Base-by-base conservation (phyloP, 225 moss, liverwort and hornwort genomes). In the Lunularia cruciata region DNA sequence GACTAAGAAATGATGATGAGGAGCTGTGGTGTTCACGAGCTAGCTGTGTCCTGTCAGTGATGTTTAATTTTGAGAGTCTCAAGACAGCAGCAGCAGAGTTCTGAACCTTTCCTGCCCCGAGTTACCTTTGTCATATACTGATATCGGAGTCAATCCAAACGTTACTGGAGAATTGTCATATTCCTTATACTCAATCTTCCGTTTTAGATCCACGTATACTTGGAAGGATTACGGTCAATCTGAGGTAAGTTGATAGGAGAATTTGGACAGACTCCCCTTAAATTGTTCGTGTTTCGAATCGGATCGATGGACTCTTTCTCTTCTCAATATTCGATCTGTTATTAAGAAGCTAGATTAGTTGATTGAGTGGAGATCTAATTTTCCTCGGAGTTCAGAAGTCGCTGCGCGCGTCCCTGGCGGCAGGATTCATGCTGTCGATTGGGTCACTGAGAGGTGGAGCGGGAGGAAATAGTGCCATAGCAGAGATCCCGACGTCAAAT, bases 381-480 rank as follows among this genome's bases (percentile, higher is more conserved):
- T 8, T n/a, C 18, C 11, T 1, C 37, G 37, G 30, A 48, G 58
- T 49, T 32, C 34, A 49, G 66, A 43, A 26, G 60, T 71, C 52
- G 40, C 66, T 59, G 60, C 32, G 40, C 63, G 63, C 22, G 39
- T 65, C 48, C 52, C 22, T 23, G 31, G 13, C n/a, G 8, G 67
- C 40, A 72, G 76, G 52, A 72, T 83, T 83, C 66, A 84, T 84
- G 80, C 75, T 72, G 51, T 72, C 75, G n/a, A 55, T 78, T 39
- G 80, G 69, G 43, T 77, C 74, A 64, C 28, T 67, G 77, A 60
- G 74, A 65, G 84, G 72, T 37, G 68, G 66, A 51, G 82, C 75
- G 73, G 63, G 67, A 69, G 42, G 71, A 78, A 81, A 64, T 68
- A 83, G 81, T 62, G 66, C 40, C 71, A 72, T 75, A 81, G 80